Evolutionary conservation across 371 early-diverging fungal genomes (phyloP).

Genomic region (Lichtheimia ornata): DNA sequence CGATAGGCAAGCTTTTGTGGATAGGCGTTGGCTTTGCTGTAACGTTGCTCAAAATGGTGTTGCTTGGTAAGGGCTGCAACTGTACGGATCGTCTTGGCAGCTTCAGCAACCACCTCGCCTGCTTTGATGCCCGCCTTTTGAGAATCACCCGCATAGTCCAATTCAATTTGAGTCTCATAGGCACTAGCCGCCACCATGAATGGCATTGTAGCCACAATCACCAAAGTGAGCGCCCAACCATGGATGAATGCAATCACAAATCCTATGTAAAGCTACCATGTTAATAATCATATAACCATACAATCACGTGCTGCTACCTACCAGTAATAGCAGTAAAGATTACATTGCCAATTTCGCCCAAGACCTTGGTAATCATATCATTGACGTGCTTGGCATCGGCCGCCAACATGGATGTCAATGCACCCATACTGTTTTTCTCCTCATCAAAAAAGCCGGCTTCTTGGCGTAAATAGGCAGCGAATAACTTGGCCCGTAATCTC

Average conservation of each 20-base stretch:
- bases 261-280: conserved; percentile 19
- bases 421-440: conserved; percentile 75
- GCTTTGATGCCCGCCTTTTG: conserved; percentile 68
- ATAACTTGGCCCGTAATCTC: conserved; percentile 52
- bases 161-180: conserved; percentile 40
- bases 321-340: conserved; percentile 36
- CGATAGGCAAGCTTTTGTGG: conserved; percentile 67
- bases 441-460: conserved; percentile 86
- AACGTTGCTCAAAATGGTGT: conserved; percentile 59
- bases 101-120: conserved; percentile 80
- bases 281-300: not conserved
- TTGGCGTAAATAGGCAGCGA: conserved; percentile 64
- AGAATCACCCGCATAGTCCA: conserved; percentile 58
- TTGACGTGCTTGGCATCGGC: conserved; percentile 69
- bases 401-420: conserved; percentile 74
- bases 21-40: conserved; percentile 55
- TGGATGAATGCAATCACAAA: conserved; percentile 48
- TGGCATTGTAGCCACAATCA: conserved; percentile 56
- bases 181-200: conserved; percentile 46
- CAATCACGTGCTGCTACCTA: conserved; percentile 31
- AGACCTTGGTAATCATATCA: conserved; percentile 61
- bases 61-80: conserved; percentile 86
- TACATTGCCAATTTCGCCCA: conserved; percentile 53
- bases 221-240: conserved; percentile 62
- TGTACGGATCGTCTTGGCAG: conserved; percentile 85